Conservation (phyloP, 2,329 filamentous ascomycete species). For the Cladosporium sp. region DNA sequence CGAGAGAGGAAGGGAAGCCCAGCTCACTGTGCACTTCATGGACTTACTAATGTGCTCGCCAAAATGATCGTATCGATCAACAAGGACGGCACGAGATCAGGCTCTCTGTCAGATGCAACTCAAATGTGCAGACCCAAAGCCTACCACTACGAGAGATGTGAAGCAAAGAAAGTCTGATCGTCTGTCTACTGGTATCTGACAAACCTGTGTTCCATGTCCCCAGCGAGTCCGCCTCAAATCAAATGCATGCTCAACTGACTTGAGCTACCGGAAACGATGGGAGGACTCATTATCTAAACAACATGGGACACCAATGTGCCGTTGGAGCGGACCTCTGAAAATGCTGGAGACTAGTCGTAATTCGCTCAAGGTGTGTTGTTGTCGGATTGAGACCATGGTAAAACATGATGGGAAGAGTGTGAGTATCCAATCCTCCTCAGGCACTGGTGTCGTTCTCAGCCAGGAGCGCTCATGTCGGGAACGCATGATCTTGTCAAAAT, state of each 20-base stretch:
- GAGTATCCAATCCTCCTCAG: too few species aligned
- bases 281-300: too few species aligned
- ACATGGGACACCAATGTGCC: too few species aligned
- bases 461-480: too few species aligned
- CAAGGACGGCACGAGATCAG: background rate
- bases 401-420: too few species aligned
- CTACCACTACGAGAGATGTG: background rate
- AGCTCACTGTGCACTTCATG: background rate
- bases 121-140: background rate
- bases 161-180: background rate
- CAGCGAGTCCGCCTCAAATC: background rate
- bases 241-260: background rate
- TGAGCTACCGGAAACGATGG: too few species aligned
- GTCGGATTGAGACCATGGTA: too few species aligned
- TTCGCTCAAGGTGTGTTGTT: too few species aligned
- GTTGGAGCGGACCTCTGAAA: too few species aligned
- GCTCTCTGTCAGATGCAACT: background rate
- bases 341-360: too few species aligned
- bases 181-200: background rate
- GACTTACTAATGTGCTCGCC: background rate
- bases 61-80: background rate
- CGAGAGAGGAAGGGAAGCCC: background rate
- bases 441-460: too few species aligned
- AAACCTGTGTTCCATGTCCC: background rate
- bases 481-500: too few species aligned